Evolutionary conservation across 306 rosid species (phyloP).

Genomic region (Fragaria nilgerrensis): DNA sequence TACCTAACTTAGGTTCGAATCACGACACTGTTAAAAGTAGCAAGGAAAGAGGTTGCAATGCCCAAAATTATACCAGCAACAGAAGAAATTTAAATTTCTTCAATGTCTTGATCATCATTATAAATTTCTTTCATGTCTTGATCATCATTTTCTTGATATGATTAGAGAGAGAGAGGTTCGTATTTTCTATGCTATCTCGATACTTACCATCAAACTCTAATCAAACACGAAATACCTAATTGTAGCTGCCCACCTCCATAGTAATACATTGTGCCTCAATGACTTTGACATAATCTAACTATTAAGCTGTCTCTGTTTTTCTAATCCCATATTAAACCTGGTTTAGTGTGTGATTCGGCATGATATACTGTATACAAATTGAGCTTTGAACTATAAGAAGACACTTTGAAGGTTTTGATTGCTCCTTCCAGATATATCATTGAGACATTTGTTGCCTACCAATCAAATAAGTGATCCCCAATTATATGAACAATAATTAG

Average conservation of each 20-base stretch:
- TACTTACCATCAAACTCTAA: neutral
- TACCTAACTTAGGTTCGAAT: no score
- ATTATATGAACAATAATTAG: neutral
- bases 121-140: neutral
- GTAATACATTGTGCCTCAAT: neutral
- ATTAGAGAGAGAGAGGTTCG: neutral
- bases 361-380: neutral
- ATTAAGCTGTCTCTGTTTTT: neutral
- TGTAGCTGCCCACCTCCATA: neutral
- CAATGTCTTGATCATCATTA: neutral
- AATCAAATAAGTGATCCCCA: neutral
- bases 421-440: conserved; percentile 5
- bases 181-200: neutral
- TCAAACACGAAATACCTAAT: neutral
- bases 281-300: neutral
- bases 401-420: conserved; percentile 22
- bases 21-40: no score
- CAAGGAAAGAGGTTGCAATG: no score
- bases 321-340: neutral
- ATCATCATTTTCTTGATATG: neutral
- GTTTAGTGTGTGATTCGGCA: neutral
- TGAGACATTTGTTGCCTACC: neutral
- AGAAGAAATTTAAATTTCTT: no score
- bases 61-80: no score
- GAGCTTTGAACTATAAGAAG: neutral